Evolutionary conservation across 257 asterid species (phyloP), one percentile per base, ranked within the genome.

Genomic region (Lavandula angustifolia): DNA sequence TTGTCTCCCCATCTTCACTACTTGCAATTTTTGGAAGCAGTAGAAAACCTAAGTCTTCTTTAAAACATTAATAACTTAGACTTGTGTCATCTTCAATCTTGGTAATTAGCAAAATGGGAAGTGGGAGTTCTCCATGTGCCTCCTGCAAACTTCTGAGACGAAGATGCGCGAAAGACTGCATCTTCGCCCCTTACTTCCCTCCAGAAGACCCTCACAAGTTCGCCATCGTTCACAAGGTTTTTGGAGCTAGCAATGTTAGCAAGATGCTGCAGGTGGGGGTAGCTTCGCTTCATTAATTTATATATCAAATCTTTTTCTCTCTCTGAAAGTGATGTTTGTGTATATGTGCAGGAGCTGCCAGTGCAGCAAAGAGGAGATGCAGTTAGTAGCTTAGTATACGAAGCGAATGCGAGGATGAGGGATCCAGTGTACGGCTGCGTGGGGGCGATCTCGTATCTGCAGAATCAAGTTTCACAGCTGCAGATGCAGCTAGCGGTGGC

Each of bases 201-300:
- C 89, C 98, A 7, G 98, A 91, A 37, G 98, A 91, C 16, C 98
- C 98, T 63, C 96, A 88, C 62, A 91, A 91, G 81, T 91, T 91
- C 51, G 96, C 98, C 85, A 91, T 91, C 32, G 98, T 91, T 57
- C 98, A 91, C 81, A 91, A 88, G 83, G 94, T 91, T 7, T 91
- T 91, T 44, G 98, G 96, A 54, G 95, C 98, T 49, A 91, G 98
- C 80, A 91, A 91, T 34, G 81, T 91, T 63, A 84, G 94, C 91
- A 91, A 91, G 84, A 91, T 91, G 94, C 79, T 91, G 61, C 98
- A 91, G 96, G 98, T 91, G 41, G 38, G 29, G 7, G 22, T 11
- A 57, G 18, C 7, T 1, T 29, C 41, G 27, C 47, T 70, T 40
- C 34, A 37, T 38, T 58, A 9, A 12, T 31, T 32, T 54, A 58